Evolutionary conservation across 768 basidiomycete genomes (phyloP), one percentile per base, ranked within the genome.

Genomic region (Rhizopogon salebrosus): DNA sequence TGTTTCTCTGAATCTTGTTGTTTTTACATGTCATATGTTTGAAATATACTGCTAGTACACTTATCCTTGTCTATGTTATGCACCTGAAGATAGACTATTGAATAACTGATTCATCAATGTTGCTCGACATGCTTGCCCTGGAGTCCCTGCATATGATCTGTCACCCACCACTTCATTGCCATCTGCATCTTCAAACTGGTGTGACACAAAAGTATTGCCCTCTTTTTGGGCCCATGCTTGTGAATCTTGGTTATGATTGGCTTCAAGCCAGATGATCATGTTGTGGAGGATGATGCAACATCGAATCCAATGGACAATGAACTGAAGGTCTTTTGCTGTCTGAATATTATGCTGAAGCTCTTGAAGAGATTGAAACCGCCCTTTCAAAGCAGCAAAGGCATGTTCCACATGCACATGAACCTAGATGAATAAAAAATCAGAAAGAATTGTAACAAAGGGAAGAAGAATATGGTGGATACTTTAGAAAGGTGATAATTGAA

Each of bases 401-500:
- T 29, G 29, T 29, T 29, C 29, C 7, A 29, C 29, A 29, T 10
- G 29, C 9, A 29, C 29, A 29, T 3, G 29, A 29, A 29, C 9
- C 29, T 29, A 29, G 10, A 29, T 29, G 9, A 29, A 29, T 29
- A 29, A 29, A 29, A 29, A 29, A 29, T 29, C 29, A 29, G 9
- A 29, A 29, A 29, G 3, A 29, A 29, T 29, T 29, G 26, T 27
- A 4, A 27, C 26, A 27, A 27, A 27, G 26, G 3, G 29, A 29
- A 48, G 29, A 27, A 48, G 29, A 27, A 54, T 42, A 24, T 52
- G 22, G 29, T 16, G 20, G 23, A 38, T 43, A 55, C 56, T 41
- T 60, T 57, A 6, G 55, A 57, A 20, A 61, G 26, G 37, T 49
- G 45, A 51, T 54, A 57, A 43, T 61, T 61, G 46, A 57, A 61